Base-by-base conservation (phyloP, 2,329 filamentous ascomycete genomes). In the Plectosphaerella sp. region DNA sequence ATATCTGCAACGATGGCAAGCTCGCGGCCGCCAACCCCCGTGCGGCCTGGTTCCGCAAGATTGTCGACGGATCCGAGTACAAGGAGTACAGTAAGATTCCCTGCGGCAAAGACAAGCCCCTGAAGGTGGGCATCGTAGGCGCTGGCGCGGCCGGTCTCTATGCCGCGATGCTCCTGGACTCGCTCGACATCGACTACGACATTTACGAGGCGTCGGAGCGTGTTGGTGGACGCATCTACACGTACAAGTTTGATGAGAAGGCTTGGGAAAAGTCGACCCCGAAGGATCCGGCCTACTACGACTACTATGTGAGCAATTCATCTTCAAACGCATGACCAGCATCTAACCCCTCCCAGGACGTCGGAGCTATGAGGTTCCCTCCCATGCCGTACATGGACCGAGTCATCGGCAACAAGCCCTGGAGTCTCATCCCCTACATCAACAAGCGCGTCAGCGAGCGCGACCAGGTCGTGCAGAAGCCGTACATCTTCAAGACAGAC, bases 351-450 rank as follows among this genome's bases (percentile, higher is more conserved):
- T 22, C 18, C 9, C 57, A 65, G 49, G 71, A 73, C 51, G 63
- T 72, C 7, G 71, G 70, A 3, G 72, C 71, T 0, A 73, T 73
- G 72, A 54, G 71, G 4, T 72, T 69, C 39, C 71, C 70, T 0
- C 58, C 69, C 6, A 71, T 64, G 54, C 24, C 52, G 2, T 61
- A 64, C 48, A 68, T 64, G 64, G 56, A 59, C 18, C 57, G 59
- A 33, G 43, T 62, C 33, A 56, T 61, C 18, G 60, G 60, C 28
- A 41, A 57, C 33, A 22, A 55, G 8, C 47, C 57, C 4, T 60
- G 59, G 52, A 59, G 56, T 35, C 48, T 62, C 8, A 57, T 61
- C 12, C 52, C 58, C 3, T 61, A 61, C 45, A 57, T 61, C 45
- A 60, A 61, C 20, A 28, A 35, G 3, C 56, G 52, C 4, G 52